Evolutionary conservation across 768 basidiomycete genomes (phyloP), one percentile per base, ranked within the genome.

Genomic region (Leucosporidium yakuticum): DNA sequence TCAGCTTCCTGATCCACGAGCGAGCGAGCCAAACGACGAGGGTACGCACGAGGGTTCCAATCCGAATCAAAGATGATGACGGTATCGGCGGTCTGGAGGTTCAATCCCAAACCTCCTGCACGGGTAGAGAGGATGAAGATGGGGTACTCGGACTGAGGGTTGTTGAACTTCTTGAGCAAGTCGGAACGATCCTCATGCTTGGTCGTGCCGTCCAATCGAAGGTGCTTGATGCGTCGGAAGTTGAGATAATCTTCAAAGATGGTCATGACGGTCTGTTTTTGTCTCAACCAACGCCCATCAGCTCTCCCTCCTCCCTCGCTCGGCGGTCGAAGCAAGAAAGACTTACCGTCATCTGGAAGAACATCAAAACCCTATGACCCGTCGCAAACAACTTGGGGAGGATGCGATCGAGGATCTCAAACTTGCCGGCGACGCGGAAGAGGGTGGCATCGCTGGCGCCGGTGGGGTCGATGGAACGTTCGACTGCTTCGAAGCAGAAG

Each of bases 311-410:
- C 31, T 1, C 27, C 20, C 34, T 12, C 34, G 5, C 39, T 44
- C 39, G 91, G 86, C 34, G 44, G 5, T 27, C 1, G 34, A 21
- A n/a, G n/a, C 25, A 60, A 51, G 32, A 14, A 23, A 6, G 6
- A 67, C 69, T 31, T 31, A 74, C 74, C 21, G 94, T 97, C 96
- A 98, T 97, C 80, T 99, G 96, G 87, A 98, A 98, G 86, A 99
- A 98, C 74, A 99, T 97, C 65, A 99, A 86, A 56, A 95, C 91
- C 77, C 94, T 86, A 81, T 98, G 96, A 6, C 88, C 89, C 9
- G 90, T 91, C 9, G 84, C 80, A 75, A 98, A 97, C 75, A 99
- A 88, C 78, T 98, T 98, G 58, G 96, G 96, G 29, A 99, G 83
- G 73, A 98, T 86, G 54, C 93, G 86, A 73, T 87, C 87, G 23